Percentiles rank a stretch among this genome's conserved stretches.
Evolutionary conservation across 2,329 filamentous ascomycete species (phyloP).

Genomic region (Beauveria asiatica): DNA sequence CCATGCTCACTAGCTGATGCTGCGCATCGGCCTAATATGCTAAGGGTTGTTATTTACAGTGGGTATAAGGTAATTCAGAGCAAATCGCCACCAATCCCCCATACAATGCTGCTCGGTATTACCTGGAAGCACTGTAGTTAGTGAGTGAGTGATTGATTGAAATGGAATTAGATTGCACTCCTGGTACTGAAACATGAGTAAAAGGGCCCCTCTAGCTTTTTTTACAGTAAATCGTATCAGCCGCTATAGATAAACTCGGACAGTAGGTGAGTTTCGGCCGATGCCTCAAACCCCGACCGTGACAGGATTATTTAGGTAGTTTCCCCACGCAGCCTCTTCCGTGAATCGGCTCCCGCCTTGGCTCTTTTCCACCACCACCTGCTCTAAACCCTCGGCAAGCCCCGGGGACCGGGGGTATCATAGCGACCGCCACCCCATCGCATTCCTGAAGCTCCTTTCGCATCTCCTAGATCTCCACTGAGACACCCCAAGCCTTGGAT

Average conservation of each 20-base stretch:
- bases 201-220: not conserved
- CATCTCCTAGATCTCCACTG: not conserved
- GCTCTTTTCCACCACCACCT: not conserved
- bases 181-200: too few relatives aligned
- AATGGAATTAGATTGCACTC: too few relatives aligned
- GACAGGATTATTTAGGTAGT: not conserved
- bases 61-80: too few relatives aligned
- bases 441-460: not conserved
- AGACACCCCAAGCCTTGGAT: not conserved
- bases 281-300: not conserved
- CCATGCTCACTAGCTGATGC: too few relatives aligned
- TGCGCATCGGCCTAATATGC: too few relatives aligned
- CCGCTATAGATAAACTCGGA: not conserved
- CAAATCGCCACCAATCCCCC: too few relatives aligned
- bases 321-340: not conserved
- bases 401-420: not conserved
- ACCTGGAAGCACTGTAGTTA: too few relatives aligned
- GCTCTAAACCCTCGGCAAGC: not conserved
- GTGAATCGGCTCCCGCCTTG: not conserved
- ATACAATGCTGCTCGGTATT: too few relatives aligned
- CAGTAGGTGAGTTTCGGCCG: not conserved
- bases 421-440: not conserved
- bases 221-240: not conserved
- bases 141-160: too few relatives aligned
- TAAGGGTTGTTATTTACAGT: too few relatives aligned